Evolutionary conservation across 2,329 filamentous ascomycete genomes (phyloP).

Genomic region (Cercospora canescens): DNA sequence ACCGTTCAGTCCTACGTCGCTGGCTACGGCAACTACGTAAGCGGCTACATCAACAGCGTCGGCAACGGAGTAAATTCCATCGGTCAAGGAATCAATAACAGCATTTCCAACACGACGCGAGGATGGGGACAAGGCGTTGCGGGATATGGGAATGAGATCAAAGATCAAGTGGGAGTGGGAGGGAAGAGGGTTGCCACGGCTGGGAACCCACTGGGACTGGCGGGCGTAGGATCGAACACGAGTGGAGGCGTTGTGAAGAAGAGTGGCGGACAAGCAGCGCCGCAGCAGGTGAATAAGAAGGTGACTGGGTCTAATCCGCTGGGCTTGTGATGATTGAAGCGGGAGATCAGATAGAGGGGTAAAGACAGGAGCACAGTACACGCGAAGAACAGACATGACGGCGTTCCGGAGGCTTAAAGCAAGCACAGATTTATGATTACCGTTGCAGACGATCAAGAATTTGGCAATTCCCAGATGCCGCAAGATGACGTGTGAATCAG

Average conservation of each 20-base stretch:
- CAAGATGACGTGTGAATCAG: background rate
- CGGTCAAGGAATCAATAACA: conserved; percentile 45
- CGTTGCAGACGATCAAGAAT: background rate
- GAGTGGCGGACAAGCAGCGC: conserved; percentile 16
- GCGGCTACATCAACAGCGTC: conserved; percentile 44
- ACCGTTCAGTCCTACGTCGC: conserved; percentile 45
- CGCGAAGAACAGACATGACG: background rate
- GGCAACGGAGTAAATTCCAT: conserved; percentile 50
- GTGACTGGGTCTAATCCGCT: conserved; percentile 44
- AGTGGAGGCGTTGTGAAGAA: conserved; percentile 26
- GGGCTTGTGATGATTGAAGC: conserved; percentile 35
- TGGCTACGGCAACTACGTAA: conserved; percentile 46
- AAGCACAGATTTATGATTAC: too few species aligned
- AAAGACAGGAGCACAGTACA: background rate
- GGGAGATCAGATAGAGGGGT: background rate
- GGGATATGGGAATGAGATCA: conserved; percentile 52
- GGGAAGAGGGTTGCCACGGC: conserved; percentile 47
- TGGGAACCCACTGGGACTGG: conserved; percentile 49
- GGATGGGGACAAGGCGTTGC: conserved; percentile 51
- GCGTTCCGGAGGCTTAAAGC: too few species aligned
- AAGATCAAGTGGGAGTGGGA: conserved; percentile 47
- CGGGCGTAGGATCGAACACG: conserved; percentile 25
- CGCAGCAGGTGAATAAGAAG: conserved; percentile 25
- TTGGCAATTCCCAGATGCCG: background rate
- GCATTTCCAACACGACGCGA: conserved; percentile 46